Evolutionary conservation across 2,329 filamentous ascomycete genomes (phyloP).

Genomic region (Fusarium avenaceum): DNA sequence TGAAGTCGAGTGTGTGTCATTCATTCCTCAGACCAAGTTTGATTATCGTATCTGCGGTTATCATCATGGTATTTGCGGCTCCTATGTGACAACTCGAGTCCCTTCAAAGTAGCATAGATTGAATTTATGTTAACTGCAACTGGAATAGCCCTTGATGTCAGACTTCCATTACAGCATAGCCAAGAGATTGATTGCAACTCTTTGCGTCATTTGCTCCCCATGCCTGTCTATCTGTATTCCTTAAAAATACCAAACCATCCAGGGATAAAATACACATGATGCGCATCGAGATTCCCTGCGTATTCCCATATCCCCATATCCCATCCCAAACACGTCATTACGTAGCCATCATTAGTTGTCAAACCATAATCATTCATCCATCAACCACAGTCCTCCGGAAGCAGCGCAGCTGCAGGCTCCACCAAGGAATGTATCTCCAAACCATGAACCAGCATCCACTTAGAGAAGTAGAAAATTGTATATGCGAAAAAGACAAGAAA

Average conservation of each 20-base stretch:
- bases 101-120: background rate
- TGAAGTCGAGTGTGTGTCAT: slow-evolving; percentile 17
- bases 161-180: slow-evolving; percentile 1
- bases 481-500: slow-evolving; percentile 30
- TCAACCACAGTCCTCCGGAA: slow-evolving; percentile 28
- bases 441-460: slow-evolving; percentile 20
- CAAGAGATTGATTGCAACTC: slow-evolving; percentile 11
- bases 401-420: slow-evolving; percentile 33
- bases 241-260: slow-evolving; percentile 7
- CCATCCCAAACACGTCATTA: slow-evolving; percentile 29
- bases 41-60: background rate
- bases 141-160: slow-evolving; percentile 1
- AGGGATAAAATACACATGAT: slow-evolving; percentile 16
- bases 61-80: background rate
- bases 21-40: slow-evolving; percentile 12
- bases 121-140: slow-evolving; percentile 1
- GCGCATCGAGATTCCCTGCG: background rate
- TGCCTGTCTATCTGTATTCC: slow-evolving; percentile 26
- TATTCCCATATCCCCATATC: slow-evolving; percentile 13
- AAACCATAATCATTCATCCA: slow-evolving; percentile 45
- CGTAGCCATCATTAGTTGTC: slow-evolving; percentile 41
- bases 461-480: slow-evolving; percentile 15
- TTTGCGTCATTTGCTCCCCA: slow-evolving; percentile 12
- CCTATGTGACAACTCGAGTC: background rate
- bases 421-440: slow-evolving; percentile 27